Conservation (phyloP, 768 basidiomycete species). For the Xerocomus potaroensis region DNA sequence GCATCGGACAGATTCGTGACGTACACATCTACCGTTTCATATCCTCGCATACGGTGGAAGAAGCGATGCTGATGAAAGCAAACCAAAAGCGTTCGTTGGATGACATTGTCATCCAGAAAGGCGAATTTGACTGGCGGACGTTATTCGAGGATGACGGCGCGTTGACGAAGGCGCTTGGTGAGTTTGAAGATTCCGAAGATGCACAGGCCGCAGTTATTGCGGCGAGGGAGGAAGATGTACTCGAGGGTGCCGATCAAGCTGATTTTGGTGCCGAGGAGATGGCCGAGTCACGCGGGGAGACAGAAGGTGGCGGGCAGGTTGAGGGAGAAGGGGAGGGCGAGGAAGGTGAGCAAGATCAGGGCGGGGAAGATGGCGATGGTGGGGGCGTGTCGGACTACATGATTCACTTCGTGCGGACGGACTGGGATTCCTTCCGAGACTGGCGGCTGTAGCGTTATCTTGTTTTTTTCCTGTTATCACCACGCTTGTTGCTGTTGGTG, state of each 20-base stretch:
- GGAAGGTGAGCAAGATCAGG: constrained; percentile 33
- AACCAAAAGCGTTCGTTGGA: constrained; percentile 95
- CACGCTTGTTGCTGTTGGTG: not conserved
- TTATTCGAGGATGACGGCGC: constrained; percentile 64
- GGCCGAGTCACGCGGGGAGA: constrained; percentile 25
- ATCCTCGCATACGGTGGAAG: constrained; percentile 86
- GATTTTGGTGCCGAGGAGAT: constrained; percentile 62
- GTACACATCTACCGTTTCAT: constrained; percentile 97
- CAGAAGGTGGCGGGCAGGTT: constrained; percentile 25
- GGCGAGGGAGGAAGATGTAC: constrained; percentile 61
- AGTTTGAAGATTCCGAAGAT: constrained; percentile 88
- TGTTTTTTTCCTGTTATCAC: not conserved
- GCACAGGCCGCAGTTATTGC: constrained; percentile 77
- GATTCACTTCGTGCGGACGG: constrained; percentile 58
- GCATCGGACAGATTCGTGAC: constrained; percentile 96
- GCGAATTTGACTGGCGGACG: constrained; percentile 92
- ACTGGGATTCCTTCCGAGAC: constrained; percentile 68
- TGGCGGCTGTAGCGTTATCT: constrained; percentile 50
- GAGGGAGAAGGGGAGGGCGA: constrained; percentile 37
- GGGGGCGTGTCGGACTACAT: constrained; percentile 84
- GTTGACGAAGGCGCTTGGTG: constrained; percentile 70
- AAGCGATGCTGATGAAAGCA: constrained; percentile 95
- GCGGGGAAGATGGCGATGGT: constrained; percentile 51
- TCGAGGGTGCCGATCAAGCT: constrained; percentile 75
- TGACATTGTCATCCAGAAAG: constrained; percentile 86